A percentile compares a stretch with the other conserved stretches of the same genome.
Evolutionary conservation across 2,329 filamentous ascomycete genomes (phyloP).

Genomic region (Bipolaris cookei): DNA sequence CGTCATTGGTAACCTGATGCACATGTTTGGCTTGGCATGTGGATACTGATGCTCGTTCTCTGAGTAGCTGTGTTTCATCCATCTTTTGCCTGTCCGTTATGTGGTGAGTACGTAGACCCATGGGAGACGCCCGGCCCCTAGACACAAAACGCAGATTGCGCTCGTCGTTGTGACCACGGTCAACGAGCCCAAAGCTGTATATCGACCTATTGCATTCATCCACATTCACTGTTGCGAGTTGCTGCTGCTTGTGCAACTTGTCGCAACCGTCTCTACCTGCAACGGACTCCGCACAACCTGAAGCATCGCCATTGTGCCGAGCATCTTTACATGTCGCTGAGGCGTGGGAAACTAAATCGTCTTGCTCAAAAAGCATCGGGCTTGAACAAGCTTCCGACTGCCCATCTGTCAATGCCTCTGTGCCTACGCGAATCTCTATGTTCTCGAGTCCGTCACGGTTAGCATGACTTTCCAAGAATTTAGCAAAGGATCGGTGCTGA

Average conservation of each 20-base stretch:
- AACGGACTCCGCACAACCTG: background rate
- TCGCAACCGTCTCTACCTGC: background rate
- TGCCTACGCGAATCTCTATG: slow-evolving; percentile 47
- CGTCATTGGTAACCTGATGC: slow-evolving; percentile 15
- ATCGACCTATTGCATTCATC: slow-evolving; percentile 6
- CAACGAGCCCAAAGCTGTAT: slow-evolving; percentile 25
- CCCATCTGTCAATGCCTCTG: slow-evolving; percentile 41
- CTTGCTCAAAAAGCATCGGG: slow-evolving; percentile 47
- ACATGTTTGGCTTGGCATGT: slow-evolving; percentile 14
- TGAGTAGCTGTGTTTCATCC: slow-evolving; percentile 22
- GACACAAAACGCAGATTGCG: slow-evolving; percentile 31
- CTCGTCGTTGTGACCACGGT: slow-evolving; percentile 20
- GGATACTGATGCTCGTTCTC: slow-evolving; percentile 22
- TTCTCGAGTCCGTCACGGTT: slow-evolving; percentile 23
- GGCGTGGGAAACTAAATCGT: background rate
- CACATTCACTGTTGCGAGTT: background rate
- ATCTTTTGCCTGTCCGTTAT: slow-evolving; percentile 14
- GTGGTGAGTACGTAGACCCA: slow-evolving; percentile 6
- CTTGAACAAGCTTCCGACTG: slow-evolving; percentile 38
- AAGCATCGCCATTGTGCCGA: background rate
- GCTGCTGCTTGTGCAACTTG: slow-evolving; percentile 7
- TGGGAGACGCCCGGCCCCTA: slow-evolving; percentile 14
- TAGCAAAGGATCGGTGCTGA: slow-evolving; percentile 6
- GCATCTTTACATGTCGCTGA: slow-evolving; percentile 8
- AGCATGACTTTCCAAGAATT: slow-evolving; percentile 19